Conservation (phyloP, 805 yeast genomes). For the Tetrapisispora taiwanensis region DNA sequence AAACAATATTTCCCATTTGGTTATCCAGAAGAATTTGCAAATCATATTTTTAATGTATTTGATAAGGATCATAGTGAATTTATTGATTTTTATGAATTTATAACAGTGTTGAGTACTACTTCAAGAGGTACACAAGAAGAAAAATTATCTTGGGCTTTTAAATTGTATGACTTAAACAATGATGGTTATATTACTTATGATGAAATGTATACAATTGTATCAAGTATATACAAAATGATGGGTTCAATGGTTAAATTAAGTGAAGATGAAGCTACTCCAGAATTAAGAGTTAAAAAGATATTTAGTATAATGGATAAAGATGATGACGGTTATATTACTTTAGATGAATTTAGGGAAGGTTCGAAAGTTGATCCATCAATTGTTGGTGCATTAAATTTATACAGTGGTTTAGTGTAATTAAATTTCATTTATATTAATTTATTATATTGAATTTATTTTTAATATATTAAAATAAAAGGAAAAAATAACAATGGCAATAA, state of each 20-base stretch:
- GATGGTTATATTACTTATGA: constrained; percentile 67
- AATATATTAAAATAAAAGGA: background rate
- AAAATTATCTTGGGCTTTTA: constrained; percentile 82
- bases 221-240: constrained; percentile 86
- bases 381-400: constrained; percentile 63
- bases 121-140: constrained; percentile 80
- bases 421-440: too few species aligned
- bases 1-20: constrained; percentile 98
- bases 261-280: constrained; percentile 89
- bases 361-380: constrained; percentile 71
- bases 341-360: constrained; percentile 77
- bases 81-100: constrained; percentile 88
- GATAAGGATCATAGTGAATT: constrained; percentile 72
- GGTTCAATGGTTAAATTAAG: constrained; percentile 87
- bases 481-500: background rate
- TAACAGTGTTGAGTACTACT: constrained; percentile 75
- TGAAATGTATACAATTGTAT: constrained; percentile 71
- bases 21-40: constrained; percentile 86
- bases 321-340: constrained; percentile 55
- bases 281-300: constrained; percentile 70
- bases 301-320: constrained; percentile 67
- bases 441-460: background rate
- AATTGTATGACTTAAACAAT: constrained; percentile 71
- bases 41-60: constrained; percentile 77
- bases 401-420: constrained; percentile 61